Evolutionary conservation across 768 basidiomycete species (phyloP).

Genomic region (Kwoniella shandongensis): DNA sequence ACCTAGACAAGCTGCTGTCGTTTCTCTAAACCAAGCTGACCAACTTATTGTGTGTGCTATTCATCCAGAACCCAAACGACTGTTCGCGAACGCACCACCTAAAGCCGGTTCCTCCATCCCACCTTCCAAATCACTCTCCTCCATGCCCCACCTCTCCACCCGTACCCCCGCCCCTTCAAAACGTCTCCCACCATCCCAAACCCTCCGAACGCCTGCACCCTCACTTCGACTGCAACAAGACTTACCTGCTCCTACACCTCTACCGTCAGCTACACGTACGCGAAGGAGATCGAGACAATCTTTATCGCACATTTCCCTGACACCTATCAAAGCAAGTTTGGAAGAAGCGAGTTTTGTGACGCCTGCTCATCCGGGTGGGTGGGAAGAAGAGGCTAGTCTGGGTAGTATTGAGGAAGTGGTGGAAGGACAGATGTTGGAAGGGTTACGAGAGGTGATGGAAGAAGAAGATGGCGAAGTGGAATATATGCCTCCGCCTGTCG

Average conservation of each 20-base stretch:
- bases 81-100: conserved; percentile 33
- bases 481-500: conserved; percentile 37
- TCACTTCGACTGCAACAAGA: conserved; percentile 5
- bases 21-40: too few relatives aligned
- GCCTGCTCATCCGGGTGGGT: conserved; percentile 26
- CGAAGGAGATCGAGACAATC: conserved; percentile 34
- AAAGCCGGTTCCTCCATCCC: conserved; percentile 22
- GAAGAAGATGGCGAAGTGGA: conserved; percentile 36
- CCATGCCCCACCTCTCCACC: conserved; percentile 24
- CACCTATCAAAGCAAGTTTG: conserved; percentile 19
- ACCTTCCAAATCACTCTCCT: conserved; percentile 39
- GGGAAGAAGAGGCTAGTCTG: conserved; percentile 43
- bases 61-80: conserved; percentile 38
- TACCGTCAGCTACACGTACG: conserved; percentile 34
- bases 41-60: too few relatives aligned
- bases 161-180: background rate
- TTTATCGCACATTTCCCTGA: conserved; percentile 13
- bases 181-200: conserved; percentile 17
- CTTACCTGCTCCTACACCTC: conserved; percentile 31
- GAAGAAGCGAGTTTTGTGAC: conserved; percentile 28
- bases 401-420: conserved; percentile 27
- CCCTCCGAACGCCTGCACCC: conserved; percentile 19
- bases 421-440: conserved; percentile 11
- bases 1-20: too few relatives aligned
- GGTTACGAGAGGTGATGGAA: conserved; percentile 15